These are phyloP conservation scores for Macrolepiota dolichaula DNA, from an alignment of 768 basidiomycete species.

Conservation along the genomic window DNA sequence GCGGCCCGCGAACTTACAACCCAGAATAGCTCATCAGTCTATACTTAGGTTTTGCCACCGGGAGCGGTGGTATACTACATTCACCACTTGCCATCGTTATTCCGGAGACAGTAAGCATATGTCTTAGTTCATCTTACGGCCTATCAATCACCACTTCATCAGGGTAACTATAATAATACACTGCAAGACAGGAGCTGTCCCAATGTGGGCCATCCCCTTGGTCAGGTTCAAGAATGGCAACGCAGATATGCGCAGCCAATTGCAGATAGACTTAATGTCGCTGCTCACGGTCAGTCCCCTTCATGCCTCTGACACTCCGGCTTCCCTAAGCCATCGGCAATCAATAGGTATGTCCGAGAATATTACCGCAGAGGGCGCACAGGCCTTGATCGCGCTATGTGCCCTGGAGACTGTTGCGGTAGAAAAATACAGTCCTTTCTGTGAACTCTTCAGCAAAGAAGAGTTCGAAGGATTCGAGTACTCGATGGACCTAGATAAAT, in stretches of 20 bases:
- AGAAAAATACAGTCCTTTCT: constrained; percentile 58
- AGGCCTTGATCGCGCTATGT: constrained; percentile 68
- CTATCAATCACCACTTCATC: background rate
- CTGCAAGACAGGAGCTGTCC: constrained; percentile 67
- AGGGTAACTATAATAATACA: constrained; percentile 50
- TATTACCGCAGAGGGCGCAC: constrained; percentile 51
- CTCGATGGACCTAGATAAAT: constrained; percentile 71
- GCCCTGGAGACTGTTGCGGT: constrained; percentile 73
- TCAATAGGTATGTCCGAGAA: constrained; percentile 32
- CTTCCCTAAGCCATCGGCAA: background rate
- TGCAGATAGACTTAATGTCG: constrained; percentile 53
- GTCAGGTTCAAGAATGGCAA: constrained; percentile 52
- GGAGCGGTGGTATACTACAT: constrained; percentile 40
- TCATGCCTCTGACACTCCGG: background rate
- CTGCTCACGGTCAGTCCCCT: constrained; percentile 44
- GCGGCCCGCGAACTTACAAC: background rate
- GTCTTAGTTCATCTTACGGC: background rate
- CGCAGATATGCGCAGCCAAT: constrained; percentile 52
- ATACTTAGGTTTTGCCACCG: constrained; percentile 53
- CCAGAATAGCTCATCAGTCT: background rate
- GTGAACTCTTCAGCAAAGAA: constrained; percentile 57
- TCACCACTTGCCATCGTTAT: constrained; percentile 56
- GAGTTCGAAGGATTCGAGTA: constrained; percentile 74
- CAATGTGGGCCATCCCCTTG: constrained; percentile 41
- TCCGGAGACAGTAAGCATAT: constrained; percentile 50